A percentile compares a stretch with the other conserved stretches of the same genome.
phyloP scores from a whole-genome alignment of 2,329 filamentous ascomycete species.

The Gnomoniopsis sp. region DNA sequence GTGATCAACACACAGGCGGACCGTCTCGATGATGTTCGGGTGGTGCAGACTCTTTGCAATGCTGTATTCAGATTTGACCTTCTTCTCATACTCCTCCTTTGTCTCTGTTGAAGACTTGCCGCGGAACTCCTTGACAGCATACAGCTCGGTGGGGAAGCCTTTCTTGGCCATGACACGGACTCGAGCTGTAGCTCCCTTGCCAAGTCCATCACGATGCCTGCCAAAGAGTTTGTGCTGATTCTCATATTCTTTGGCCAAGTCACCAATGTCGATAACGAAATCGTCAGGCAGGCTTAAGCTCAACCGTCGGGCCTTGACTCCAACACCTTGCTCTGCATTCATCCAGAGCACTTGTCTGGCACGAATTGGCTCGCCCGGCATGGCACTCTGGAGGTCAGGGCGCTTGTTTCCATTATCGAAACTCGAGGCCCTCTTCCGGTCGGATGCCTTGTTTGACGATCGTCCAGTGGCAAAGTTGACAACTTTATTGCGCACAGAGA shows the following conservation, averaged over 20 bases:
- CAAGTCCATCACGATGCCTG: slow-evolving; percentile 70
- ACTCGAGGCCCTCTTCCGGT: slow-evolving; percentile 43
- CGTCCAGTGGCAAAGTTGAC: slow-evolving; percentile 42
- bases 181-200: slow-evolving; percentile 78
- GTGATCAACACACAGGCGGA: slow-evolving; percentile 71
- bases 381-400: slow-evolving; percentile 24
- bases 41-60: slow-evolving; percentile 83
- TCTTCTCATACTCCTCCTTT: slow-evolving; percentile 74
- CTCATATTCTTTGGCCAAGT: slow-evolving; percentile 67
- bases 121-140: slow-evolving; percentile 86
- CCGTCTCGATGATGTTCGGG: slow-evolving; percentile 80
- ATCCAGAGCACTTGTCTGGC: slow-evolving; percentile 30
- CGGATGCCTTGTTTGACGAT: slow-evolving; percentile 23
- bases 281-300: slow-evolving; percentile 72
- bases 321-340: slow-evolving; percentile 66
- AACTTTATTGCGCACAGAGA: slow-evolving; percentile 44
- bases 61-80: slow-evolving; percentile 88
- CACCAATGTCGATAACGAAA: slow-evolving; percentile 67
- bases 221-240: slow-evolving; percentile 69
- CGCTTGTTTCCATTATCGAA: slow-evolving; percentile 38
- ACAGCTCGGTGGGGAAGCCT: slow-evolving; percentile 61
- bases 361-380: slow-evolving; percentile 22
- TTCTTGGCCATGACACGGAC: slow-evolving; percentile 78
- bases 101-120: slow-evolving; percentile 67
- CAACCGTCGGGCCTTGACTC: slow-evolving; percentile 74